phyloP scores from a whole-genome alignment of 768 basidiomycete species.

The Daedaleopsis nitida region DNA sequence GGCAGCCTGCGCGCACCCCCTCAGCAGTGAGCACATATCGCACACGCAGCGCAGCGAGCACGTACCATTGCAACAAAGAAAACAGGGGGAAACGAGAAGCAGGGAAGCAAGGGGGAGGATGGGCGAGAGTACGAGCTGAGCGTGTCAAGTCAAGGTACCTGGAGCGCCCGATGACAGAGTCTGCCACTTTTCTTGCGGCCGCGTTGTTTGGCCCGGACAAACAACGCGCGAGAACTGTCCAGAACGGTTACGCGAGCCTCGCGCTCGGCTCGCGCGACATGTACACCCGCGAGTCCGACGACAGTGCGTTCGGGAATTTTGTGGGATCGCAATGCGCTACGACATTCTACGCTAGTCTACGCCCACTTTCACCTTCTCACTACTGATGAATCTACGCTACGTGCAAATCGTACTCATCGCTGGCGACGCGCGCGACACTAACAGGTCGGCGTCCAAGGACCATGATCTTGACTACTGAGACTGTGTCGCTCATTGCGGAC shows the following conservation, averaged over 20 bases:
- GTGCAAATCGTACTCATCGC: too few relatives aligned
- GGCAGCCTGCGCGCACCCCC: slow-evolving; percentile 52
- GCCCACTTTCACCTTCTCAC: too few relatives aligned
- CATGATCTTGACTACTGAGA: too few relatives aligned
- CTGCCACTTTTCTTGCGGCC: slow-evolving; percentile 8
- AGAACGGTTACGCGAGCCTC: not conserved
- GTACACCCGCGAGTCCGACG: too few relatives aligned
- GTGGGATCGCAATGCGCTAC: too few relatives aligned
- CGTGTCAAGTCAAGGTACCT: slow-evolving; percentile 3
- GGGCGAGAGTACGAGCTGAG: slow-evolving; percentile 3
- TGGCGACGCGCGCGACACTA: too few relatives aligned
- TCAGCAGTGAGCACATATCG: not conserved
- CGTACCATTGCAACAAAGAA: not conserved
- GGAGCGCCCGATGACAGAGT: slow-evolving; percentile 12
- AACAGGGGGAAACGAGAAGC: not conserved
- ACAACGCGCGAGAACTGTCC: slow-evolving; percentile 19
- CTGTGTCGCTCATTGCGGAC: too few relatives aligned
- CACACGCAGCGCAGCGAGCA: not conserved
- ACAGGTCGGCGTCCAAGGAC: too few relatives aligned
- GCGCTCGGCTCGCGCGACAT: not conserved
- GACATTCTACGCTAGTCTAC: too few relatives aligned
- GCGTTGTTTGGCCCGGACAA: slow-evolving; percentile 22
- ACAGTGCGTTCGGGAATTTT: too few relatives aligned
- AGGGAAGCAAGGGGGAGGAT: not conserved
- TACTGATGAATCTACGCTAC: too few relatives aligned